phyloP scores from a whole-genome alignment of 2,329 filamentous ascomycete genomes.

The Clonostachys byssicola region DNA sequence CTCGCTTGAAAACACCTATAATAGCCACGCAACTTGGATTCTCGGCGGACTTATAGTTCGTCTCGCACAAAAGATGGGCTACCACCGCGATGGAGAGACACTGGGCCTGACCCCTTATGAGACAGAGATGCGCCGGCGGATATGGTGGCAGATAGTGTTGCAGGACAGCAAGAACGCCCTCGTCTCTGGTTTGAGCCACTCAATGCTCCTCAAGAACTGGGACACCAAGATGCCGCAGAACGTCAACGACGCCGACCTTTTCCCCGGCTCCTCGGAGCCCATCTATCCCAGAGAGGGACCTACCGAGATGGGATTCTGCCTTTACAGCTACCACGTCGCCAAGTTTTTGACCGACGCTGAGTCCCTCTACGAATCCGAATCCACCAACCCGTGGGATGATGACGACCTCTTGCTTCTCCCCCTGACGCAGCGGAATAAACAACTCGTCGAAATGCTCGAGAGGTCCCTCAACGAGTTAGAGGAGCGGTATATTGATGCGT shows the following conservation, averaged over 20 bases:
- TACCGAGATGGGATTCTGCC: constrained; percentile 56
- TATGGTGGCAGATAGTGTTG: constrained; percentile 7
- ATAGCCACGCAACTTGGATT: constrained; percentile 1
- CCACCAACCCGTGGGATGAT: constrained; percentile 23
- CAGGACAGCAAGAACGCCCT: constrained; percentile 43
- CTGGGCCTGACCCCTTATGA: constrained; percentile 2
- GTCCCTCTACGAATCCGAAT: constrained; percentile 10
- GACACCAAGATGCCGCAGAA: constrained; percentile 53
- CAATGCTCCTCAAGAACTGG: constrained; percentile 45
- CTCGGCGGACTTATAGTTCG: constrained; percentile 1
- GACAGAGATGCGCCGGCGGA: constrained; percentile 4
- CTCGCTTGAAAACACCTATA: not conserved
- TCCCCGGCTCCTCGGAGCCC: constrained; percentile 45
- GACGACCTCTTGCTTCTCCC: constrained; percentile 17
- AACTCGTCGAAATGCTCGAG: constrained; percentile 33
- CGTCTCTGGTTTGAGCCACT: constrained; percentile 51
- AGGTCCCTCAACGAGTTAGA: constrained; percentile 39
- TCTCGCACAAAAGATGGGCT: constrained; percentile 4
- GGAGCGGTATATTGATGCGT: constrained; percentile 43
- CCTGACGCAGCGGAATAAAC: constrained; percentile 33
- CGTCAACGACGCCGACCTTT: constrained; percentile 55
- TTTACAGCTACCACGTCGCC: constrained; percentile 45
- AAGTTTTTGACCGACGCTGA: constrained; percentile 45
- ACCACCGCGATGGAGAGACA: constrained; percentile 1
- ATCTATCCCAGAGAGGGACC: constrained; percentile 48